Conservation (phyloP, 2,329 filamentous ascomycete species). For the Fusarium mundagurra region DNA sequence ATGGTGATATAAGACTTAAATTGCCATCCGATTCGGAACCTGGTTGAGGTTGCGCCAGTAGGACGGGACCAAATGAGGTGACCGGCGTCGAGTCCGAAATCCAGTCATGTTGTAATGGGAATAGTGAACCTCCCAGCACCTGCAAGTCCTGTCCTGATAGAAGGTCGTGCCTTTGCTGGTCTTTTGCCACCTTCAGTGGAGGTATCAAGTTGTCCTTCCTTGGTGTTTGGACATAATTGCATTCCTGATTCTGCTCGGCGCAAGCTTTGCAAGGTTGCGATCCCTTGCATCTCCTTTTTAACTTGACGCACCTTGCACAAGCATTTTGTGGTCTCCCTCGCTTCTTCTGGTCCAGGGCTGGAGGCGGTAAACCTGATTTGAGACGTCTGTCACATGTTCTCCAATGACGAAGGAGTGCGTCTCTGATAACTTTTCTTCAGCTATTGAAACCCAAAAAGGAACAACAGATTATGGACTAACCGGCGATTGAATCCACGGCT, state of each 20-base stretch:
- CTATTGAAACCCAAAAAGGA: background rate
- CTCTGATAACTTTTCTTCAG: background rate
- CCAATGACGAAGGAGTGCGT: constrained; percentile 22
- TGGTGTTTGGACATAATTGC: background rate
- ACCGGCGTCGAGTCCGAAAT: background rate
- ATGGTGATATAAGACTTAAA: background rate
- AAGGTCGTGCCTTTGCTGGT: background rate
- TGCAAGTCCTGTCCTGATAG: background rate
- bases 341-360: background rate
- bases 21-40: background rate
- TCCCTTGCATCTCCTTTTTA: constrained; percentile 12
- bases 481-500: constrained; percentile 9
- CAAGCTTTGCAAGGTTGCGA: constrained; percentile 3
- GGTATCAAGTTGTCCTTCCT: background rate
- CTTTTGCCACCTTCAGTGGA: background rate
- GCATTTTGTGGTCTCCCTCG: constrained; percentile 1
- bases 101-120: background rate
- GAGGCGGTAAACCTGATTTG: background rate
- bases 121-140: background rate
- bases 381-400: constrained; percentile 4
- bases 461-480: background rate
- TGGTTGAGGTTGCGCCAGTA: background rate
- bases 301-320: background rate
- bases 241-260: background rate
- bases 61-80: background rate